These are phyloP conservation scores for Emydomyces testavorans DNA, from an alignment of 2,329 filamentous ascomycete species.

Conservation along the genomic window DNA sequence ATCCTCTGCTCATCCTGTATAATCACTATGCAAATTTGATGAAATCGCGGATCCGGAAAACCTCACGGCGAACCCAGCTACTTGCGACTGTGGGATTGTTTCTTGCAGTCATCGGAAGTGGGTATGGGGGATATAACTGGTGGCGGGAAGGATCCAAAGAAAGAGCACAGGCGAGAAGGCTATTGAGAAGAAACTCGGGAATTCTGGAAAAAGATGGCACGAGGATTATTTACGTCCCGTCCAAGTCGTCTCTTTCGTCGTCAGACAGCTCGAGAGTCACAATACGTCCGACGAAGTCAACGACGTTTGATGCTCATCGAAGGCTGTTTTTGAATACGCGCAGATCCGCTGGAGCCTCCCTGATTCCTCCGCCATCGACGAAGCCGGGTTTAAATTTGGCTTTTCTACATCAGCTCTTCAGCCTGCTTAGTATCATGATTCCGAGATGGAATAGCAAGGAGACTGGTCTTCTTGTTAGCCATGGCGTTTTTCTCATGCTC, in stretches of 20 bases:
- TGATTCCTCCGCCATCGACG: constrained; percentile 75
- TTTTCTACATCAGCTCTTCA: constrained; percentile 93
- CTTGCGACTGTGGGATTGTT: constrained; percentile 65
- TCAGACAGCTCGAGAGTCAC: constrained; percentile 74
- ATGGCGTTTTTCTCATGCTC: constrained; percentile 79
- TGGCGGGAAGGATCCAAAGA: constrained; percentile 64
- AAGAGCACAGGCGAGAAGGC: constrained; percentile 65
- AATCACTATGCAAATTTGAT: constrained; percentile 40
- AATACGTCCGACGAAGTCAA: constrained; percentile 77
- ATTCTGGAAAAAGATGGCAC: constrained; percentile 89
- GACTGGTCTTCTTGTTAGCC: constrained; percentile 76
- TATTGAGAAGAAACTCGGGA: constrained; percentile 84
- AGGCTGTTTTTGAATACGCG: constrained; percentile 87
- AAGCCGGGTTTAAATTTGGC: constrained; percentile 92
- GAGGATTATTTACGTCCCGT: constrained; percentile 87
- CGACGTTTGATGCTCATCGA: constrained; percentile 93
- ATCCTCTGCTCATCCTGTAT: constrained; percentile 54
- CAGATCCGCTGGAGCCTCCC: constrained; percentile 57
- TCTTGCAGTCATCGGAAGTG: constrained; percentile 64
- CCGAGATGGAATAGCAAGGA: constrained; percentile 93
- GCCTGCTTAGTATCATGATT: constrained; percentile 94
- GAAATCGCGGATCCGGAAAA: constrained; percentile 45
- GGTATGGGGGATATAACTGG: constrained; percentile 67
- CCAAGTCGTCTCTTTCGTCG: constrained; percentile 42
- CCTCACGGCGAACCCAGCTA: constrained; percentile 60